Base-by-base conservation (phyloP, 2,329 filamentous ascomycete species). In the Plenodomus tracheiphilus region DNA sequence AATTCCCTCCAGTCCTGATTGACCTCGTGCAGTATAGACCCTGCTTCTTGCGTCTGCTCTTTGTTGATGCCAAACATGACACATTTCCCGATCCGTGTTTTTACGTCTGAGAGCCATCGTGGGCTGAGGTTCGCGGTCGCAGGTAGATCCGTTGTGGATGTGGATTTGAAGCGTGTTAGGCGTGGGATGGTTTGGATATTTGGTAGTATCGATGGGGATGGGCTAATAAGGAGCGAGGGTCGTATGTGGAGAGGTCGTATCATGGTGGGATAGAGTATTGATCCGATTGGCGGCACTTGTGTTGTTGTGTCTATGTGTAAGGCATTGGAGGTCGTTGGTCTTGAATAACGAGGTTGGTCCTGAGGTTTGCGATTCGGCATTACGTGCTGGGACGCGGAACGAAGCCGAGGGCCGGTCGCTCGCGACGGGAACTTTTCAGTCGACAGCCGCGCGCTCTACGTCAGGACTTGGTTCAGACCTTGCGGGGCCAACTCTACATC, bases 21-120 rank as follows among this genome's bases (percentile, higher is more conserved):
- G 18, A 92, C 68, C 34, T 81, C 77, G 39, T 78, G 74, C 19
- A 89, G 65, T n/a, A 92, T 79, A 1, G 64, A 64, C 0, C 80
- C 82, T 0, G 85, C 86, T 41, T 82, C 78, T 6, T 73, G 59
- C 3, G 83, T 74, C 65, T 91, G 87, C 22, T 69, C 62, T 1
- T 74, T 70, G n/a, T 75, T 75, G 59, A 89, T 78, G 2, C 89
- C 89, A 65, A 91, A 93, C 53, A 80, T 82, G 57, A 93, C 83
- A 68, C 89, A 92, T 73, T 85, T 85, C 2, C 88, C 89, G 21
- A 93, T 75, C 16, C 89, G 81, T 13, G 76, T 64, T 65, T 85
- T 87, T 36, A 87, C 80, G 49, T 86, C 81, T 4, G 84, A 81
- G 30, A 91, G 82, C 89, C 89, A 94, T 65, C 84, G 78, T 16